phyloP scores from a whole-genome alignment of 1,139 yeast species.

The Arxiozyma heterogenica region DNA sequence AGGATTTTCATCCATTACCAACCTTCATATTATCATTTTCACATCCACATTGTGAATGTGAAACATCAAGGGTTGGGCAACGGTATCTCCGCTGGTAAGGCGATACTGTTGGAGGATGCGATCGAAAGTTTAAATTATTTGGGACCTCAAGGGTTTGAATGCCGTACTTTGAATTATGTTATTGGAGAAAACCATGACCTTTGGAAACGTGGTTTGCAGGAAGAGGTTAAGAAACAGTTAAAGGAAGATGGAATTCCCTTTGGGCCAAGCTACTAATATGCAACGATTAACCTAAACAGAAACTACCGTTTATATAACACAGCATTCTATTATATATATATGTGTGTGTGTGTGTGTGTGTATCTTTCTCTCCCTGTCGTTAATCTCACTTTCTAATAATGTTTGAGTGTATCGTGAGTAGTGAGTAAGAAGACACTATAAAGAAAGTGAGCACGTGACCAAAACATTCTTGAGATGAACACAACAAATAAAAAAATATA shows the following conservation, averaged over 20 bases:
- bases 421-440: too few relatives aligned
- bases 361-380: too few relatives aligned
- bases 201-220: constrained; percentile 40
- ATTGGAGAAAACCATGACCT: constrained; percentile 71
- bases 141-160: constrained; percentile 44
- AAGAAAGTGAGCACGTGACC: too few relatives aligned
- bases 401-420: too few relatives aligned
- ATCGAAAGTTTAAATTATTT: constrained; percentile 56
- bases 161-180: constrained; percentile 44
- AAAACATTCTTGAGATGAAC: too few relatives aligned
- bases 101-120: constrained; percentile 70
- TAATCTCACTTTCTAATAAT: too few relatives aligned
- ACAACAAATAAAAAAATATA: too few relatives aligned
- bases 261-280: constrained; percentile 7
- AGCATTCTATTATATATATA: too few relatives aligned
- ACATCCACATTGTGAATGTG: constrained; percentile 75
- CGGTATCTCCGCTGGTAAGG: constrained; percentile 71
- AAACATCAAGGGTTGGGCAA: constrained; percentile 65
- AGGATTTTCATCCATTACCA: constrained; percentile 82
- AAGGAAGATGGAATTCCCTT: constrained; percentile 23
- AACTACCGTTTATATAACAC: too few relatives aligned
- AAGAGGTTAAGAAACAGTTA: constrained; percentile 21
- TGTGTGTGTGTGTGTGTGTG: too few relatives aligned
- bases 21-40: constrained; percentile 94
- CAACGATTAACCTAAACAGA: too few relatives aligned